Evolutionary conservation across 495 filamentous ascomycete species (phyloP), one percentile per base, ranked within the genome.

Genomic region (Aspergillus heteromorphus): DNA sequence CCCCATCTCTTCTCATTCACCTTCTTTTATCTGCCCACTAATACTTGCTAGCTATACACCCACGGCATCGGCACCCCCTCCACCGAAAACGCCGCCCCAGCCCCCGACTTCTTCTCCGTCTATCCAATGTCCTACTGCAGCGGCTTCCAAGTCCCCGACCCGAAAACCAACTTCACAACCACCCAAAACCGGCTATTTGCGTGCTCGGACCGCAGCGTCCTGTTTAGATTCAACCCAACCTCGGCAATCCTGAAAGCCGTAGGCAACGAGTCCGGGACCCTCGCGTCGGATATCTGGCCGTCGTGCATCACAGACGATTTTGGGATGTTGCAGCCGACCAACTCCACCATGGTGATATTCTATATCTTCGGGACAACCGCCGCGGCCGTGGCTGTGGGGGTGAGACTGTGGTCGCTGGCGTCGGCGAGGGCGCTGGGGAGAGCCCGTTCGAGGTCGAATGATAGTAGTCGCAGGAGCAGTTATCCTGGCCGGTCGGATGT

Each of bases 71-170:
- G n/a, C 6, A n/a, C n/a, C n/a, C n/a, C n/a, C n/a, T n/a, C n/a
- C n/a, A n/a, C n/a, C n/a, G n/a, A n/a, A n/a, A n/a, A n/a, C n/a
- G 45, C 23, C 16, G 13, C 4, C 4, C 36, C 45, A 6, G 34
- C 42, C 8, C 55, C 55, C 8, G 55, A 57, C 21, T 57, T 53
- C 30, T 53, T 57, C 43, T 42, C 36, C 16, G 41, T 57, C 1
- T 57, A 57, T 34, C 19, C 51, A 18, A 57, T 57, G 55, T 53
- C 55, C 1, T 57, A 53, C 45, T 57, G 55, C 49, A 31, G 19
- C 5, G 55, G 55, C 7, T 40, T 48, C 16, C 38, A 51, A 11
- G 45, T 53, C 27, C 43, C 43, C 34, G 38, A 40, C 1, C 18
- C 21, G 1, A 18, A 57, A 2, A 40, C 49, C 42, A 49, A 40